Evolutionary conservation across 1,139 yeast genomes (phyloP), one percentile per base, ranked within the genome.

Genomic region (Magnusiomyces clavatus): DNA sequence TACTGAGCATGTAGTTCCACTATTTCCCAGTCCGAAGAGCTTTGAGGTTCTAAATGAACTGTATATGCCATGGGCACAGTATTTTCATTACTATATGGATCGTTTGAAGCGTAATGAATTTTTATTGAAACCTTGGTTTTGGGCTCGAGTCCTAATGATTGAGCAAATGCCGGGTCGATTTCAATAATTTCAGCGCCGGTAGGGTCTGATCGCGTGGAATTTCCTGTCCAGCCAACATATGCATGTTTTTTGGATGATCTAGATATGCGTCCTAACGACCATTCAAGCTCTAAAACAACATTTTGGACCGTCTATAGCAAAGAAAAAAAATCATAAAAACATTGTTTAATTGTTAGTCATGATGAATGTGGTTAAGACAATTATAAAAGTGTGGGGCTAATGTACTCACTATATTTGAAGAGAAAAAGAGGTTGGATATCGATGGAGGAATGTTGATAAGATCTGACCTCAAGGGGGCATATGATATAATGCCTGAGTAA

Each of bases 1-100:
- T 76, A 78, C 48, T 77, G 81, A 1, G 96, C 94, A 66, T 92
- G 87, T 3, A 86, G 70, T 62, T 89, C 96, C 5, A 89, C 86
- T 43, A 86, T 72, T 60, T 90, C 97, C 97, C 97, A 92, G 64
- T 92, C 98, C 3, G 85, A 77, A 2, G 83, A 68, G 0, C 86
- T 75, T 37, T 78, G 68, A 0, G 97, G 97, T 63, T 88, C 97
- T 46, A 90, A 74, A 62, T 79, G 81, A 8, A 90, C 81, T 5
- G 81, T 78, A 6, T 75, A 68, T 0, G 89, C 82, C 49, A 70
- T 75, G 24, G 72, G 77, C 13, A 37, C 48, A 14, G 46, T 14
- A 5, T 24, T 31, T 2, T 14, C 46, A 14, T 13, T n/a, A 76
- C 73, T 39, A 24, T 24, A 24, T 24, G 31, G 4, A 77, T 72